These are phyloP conservation scores for Colletotrichum sublineola DNA, from an alignment of 2,329 filamentous ascomycete species.

Conservation along the genomic window DNA sequence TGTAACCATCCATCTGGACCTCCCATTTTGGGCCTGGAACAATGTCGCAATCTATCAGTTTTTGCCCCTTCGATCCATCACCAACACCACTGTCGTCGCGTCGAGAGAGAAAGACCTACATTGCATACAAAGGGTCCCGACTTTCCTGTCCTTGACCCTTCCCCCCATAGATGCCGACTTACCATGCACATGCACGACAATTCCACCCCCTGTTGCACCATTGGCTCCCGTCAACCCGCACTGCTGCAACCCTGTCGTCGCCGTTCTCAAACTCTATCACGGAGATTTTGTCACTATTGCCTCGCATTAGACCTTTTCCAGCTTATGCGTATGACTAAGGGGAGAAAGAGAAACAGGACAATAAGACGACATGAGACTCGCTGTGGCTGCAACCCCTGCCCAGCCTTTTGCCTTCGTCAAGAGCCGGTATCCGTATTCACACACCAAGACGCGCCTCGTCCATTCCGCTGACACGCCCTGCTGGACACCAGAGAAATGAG, in stretches of 20 bases:
- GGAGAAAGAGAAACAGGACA: neutral
- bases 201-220: neutral
- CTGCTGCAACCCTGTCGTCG: slow-evolving; percentile 15
- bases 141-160: no score
- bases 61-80: neutral
- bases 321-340: no score
- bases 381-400: neutral
- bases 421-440: neutral
- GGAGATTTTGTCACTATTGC: neutral
- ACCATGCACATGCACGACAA: slow-evolving; percentile 14
- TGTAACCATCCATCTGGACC: neutral
- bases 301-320: neutral
- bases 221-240: neutral
- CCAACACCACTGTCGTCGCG: neutral
- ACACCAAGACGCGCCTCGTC: neutral
- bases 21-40: neutral
- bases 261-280: slow-evolving; percentile 1
- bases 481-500: slow-evolving; percentile 11
- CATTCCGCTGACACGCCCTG: neutral
- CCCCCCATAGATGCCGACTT: no score
- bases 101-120: neutral
- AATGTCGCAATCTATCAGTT: neutral
- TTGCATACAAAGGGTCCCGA: neutral
- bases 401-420: neutral
- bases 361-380: neutral